phyloP scores from a whole-genome alignment of 2,329 filamentous ascomycete genomes.

The Zymoseptoria pseudotritici region DNA sequence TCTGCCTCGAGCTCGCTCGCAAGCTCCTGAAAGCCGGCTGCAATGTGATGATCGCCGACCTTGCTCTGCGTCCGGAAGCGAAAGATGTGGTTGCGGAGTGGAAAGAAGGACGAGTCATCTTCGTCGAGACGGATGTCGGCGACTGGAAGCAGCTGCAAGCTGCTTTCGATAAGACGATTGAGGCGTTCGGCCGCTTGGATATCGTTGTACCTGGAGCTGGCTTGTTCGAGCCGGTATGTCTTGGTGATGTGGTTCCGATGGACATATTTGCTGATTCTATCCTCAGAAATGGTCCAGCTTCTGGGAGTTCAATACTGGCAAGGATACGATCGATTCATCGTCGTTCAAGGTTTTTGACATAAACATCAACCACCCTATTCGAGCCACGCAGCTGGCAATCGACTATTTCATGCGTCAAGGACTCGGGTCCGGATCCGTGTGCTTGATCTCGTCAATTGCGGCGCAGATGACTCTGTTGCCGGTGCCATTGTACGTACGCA shows the following conservation, averaged over 20 bases:
- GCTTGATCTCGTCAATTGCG: conserved; percentile 37
- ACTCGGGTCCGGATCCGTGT: conserved; percentile 16
- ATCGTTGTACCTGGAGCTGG: conserved; percentile 38
- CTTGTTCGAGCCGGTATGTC: conserved; percentile 33
- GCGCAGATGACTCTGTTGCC: conserved; percentile 30
- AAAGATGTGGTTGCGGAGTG: too few relatives aligned
- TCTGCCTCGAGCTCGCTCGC: conserved; percentile 11
- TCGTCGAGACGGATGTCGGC: conserved; percentile 38
- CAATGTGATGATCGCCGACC: conserved; percentile 39
- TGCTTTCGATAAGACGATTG: conserved; percentile 40
- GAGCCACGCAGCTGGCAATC: conserved; percentile 38
- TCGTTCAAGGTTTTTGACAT: conserved; percentile 33
- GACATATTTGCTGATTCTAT: not conserved
- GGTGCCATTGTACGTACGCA: conserved; percentile 32
- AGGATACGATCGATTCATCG: not conserved
- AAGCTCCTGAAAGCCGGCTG: conserved; percentile 33
- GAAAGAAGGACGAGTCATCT: conserved; percentile 29
- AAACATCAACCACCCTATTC: conserved; percentile 39
- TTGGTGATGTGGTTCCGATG: not conserved
- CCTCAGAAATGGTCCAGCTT: not conserved
- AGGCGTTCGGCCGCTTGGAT: conserved; percentile 37
- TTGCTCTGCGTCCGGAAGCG: conserved; percentile 39
- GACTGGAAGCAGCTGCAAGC: conserved; percentile 42
- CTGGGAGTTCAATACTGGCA: not conserved
- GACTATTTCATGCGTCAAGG: conserved; percentile 28